These are phyloP conservation scores for Rhododendron ferrugineum DNA, from an alignment of 148 eudicot species.

Conservation along the genomic window DNA sequence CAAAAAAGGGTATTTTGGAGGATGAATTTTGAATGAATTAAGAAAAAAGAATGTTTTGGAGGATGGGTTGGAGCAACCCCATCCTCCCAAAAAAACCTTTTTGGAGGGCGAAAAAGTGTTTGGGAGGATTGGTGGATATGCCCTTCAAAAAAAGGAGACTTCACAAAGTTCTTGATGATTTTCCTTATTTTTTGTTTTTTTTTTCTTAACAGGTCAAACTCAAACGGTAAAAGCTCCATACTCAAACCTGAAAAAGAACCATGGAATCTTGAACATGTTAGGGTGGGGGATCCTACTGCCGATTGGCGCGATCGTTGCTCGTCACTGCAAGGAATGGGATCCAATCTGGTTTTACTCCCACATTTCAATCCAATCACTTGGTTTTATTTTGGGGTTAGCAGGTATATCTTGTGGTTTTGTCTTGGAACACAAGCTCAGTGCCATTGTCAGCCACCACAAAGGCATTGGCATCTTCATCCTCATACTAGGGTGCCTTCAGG, in stretches of 20 bases:
- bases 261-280: conserved; percentile 68
- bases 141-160: background rate
- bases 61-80: too few species aligned
- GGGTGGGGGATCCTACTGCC: conserved; percentile 84
- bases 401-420: conserved; percentile 67
- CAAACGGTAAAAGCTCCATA: conserved; percentile 30
- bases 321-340: conserved; percentile 60
- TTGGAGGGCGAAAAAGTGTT: too few species aligned
- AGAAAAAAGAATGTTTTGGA: too few species aligned
- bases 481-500: conserved; percentile 67
- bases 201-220: conserved; percentile 43
- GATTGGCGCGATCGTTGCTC: conserved; percentile 63
- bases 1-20: too few species aligned
- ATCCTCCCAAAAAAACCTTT: too few species aligned
- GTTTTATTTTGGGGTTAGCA: conserved; percentile 53
- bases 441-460: conserved; percentile 43
- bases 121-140: too few species aligned
- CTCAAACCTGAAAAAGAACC: conserved; percentile 40
- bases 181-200: background rate
- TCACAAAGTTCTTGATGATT: background rate
- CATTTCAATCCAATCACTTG: conserved; percentile 38
- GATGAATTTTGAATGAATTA: too few species aligned
- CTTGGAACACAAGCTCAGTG: conserved; percentile 33
- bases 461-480: conserved; percentile 59
- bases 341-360: conserved; percentile 87